Evolutionary conservation across 345 rosid species (phyloP), one percentile per base, ranked within the genome.

Genomic region (Hevea brasiliensis): DNA sequence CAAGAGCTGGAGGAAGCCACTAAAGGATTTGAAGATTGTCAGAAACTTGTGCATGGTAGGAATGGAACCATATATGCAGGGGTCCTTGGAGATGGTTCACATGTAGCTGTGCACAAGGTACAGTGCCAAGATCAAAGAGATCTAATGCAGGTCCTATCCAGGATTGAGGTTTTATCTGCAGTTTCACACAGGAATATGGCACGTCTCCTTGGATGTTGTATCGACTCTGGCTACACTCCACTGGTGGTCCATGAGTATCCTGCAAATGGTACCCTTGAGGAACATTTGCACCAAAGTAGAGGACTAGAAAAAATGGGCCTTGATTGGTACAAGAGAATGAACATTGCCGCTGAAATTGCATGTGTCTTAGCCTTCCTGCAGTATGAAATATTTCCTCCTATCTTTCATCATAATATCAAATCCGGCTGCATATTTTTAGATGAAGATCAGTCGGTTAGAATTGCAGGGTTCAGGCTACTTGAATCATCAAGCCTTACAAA

Each of bases 1-100:
- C 84, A 85, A 26, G 98, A 93, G 82, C 87, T 93, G 56, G 88
- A 88, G 65, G 89, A 86, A 76, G 93, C 97, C 32, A 85, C 94
- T 3, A 82, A 77, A 77, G 89, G 88, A 55, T 92, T 88, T 72
- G 85, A 82, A 73, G 92, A 84, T 3, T 72, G 68, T 48, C 88
- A 86, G 27, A 89, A 81, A 71, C 85, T 88, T 44, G 84, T 80
- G 24, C 81, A 81, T 23, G 85, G 83, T 48, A 69, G 56, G 29
- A 84, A 83, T 55, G 90, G 92, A 10, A 76, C 80, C 9, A 79
- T 89, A 61, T 89, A 84, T 76, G 86, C 82, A 1, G 95, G 93
- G 1, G 76, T 88, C 53, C 79, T 89, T 20, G 75, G 76, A 37
- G 93, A 89, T 79, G 91, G 95, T 2, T 87, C 92, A 15, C 89